phyloP scores from a whole-genome alignment of 2,329 filamentous ascomycete genomes.

The Colletotrichum sp. region DNA sequence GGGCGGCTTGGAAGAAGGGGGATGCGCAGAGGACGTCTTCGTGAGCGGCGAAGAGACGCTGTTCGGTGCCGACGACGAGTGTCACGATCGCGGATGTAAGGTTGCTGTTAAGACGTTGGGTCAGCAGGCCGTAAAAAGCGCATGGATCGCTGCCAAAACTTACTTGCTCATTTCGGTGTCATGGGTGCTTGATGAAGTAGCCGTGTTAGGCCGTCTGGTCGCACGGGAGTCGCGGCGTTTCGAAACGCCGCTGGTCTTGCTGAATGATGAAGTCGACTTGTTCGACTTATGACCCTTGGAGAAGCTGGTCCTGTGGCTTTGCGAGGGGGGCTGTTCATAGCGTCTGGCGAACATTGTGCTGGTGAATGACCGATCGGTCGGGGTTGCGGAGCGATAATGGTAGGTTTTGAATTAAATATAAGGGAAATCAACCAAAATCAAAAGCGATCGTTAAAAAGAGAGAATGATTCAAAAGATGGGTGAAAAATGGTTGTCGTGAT shows the following conservation, averaged over 20 bases:
- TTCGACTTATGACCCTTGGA: constrained; percentile 55
- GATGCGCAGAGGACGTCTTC: constrained; percentile 82
- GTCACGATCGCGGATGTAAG: constrained; percentile 77
- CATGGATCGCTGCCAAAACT: constrained; percentile 22
- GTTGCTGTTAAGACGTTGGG: constrained; percentile 41
- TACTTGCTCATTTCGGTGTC: constrained; percentile 51
- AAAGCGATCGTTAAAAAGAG: background rate
- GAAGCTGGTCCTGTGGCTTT: constrained; percentile 52
- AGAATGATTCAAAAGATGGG: background rate
- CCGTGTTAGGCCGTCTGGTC: constrained; percentile 53
- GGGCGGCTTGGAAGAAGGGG: constrained; percentile 76
- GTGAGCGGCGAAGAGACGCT: constrained; percentile 89
- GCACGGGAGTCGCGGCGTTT: constrained; percentile 59
- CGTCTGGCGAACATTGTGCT: constrained; percentile 55
- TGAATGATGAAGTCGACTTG: constrained; percentile 61
- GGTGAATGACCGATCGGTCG: background rate
- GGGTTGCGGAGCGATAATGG: background rate
- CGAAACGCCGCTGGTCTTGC: constrained; percentile 57
- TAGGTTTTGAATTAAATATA: background rate
- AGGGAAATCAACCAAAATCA: background rate
- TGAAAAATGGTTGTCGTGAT: background rate
- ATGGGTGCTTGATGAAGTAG: constrained; percentile 41
- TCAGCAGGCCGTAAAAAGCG: background rate
- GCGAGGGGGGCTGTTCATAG: constrained; percentile 42
- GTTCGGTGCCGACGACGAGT: constrained; percentile 78